Conservation (phyloP, 2,329 filamentous ascomycete genomes). For the Amauroascus niger region DNA sequence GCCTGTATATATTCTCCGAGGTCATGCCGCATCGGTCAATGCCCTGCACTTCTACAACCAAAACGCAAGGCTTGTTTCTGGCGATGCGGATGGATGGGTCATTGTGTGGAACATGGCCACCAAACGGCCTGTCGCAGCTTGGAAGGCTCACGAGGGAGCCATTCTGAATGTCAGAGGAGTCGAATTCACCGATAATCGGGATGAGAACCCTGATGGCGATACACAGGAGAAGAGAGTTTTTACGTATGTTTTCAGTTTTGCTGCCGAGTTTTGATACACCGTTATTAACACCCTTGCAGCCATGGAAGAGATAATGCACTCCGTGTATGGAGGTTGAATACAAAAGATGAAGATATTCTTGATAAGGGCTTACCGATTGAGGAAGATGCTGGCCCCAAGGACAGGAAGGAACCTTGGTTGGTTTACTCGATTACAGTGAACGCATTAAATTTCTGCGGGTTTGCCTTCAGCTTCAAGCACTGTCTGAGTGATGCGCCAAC, state of each 20-base stretch:
- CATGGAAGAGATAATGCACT: conserved; percentile 86
- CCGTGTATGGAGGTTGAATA: conserved; percentile 68
- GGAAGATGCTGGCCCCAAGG: conserved; percentile 29
- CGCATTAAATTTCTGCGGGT: conserved; percentile 89
- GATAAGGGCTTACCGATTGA: conserved; percentile 65
- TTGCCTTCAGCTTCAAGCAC: conserved; percentile 49
- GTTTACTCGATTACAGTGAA: conserved; percentile 76
- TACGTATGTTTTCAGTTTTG: conserved; percentile 52
- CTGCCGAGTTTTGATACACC: not conserved
- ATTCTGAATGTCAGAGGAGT: conserved; percentile 67
- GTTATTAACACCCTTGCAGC: conserved; percentile 38
- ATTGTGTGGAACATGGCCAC: conserved; percentile 75
- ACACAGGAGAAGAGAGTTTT: conserved; percentile 54
- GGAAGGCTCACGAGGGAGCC: conserved; percentile 71
- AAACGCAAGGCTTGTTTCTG: conserved; percentile 71
- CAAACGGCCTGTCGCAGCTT: conserved; percentile 72
- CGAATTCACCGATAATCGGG: conserved; percentile 33
- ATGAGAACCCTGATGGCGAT: not conserved
- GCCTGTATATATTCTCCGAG: conserved; percentile 66
- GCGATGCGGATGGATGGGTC: conserved; percentile 82
- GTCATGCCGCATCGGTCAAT: conserved; percentile 73
- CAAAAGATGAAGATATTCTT: conserved; percentile 49
- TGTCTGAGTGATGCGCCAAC: conserved; percentile 31
- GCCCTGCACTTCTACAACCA: conserved; percentile 59
- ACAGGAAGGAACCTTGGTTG: conserved; percentile 65